Conservation (phyloP, 805 yeast species). For the Kuraishia molischiana region DNA sequence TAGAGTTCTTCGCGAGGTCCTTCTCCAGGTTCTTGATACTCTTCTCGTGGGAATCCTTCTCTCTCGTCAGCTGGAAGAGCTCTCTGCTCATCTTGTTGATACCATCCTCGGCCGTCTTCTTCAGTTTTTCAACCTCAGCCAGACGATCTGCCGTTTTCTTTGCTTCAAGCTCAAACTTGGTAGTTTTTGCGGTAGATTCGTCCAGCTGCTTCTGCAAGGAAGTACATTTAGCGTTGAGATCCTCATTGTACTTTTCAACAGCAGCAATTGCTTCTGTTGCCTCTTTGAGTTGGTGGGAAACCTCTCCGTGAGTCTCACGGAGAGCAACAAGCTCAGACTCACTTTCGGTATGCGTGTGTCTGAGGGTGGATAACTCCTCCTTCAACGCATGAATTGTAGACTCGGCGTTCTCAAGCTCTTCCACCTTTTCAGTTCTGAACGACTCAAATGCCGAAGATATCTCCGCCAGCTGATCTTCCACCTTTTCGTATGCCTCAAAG, state of each 20-base stretch:
- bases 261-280: constrained; percentile 16
- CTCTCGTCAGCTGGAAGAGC: constrained; percentile 52
- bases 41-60: constrained; percentile 41
- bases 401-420: constrained; percentile 9
- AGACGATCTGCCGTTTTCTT: constrained; percentile 21
- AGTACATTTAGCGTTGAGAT: constrained; percentile 24
- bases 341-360: constrained; percentile 17
- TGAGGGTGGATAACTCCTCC: constrained; percentile 23
- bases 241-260: constrained; percentile 10
- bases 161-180: constrained; percentile 10
- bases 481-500: constrained; percentile 44
- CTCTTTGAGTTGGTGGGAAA: constrained; percentile 11
- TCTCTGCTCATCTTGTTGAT: constrained; percentile 88
- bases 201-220: constrained; percentile 9
- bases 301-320: constrained; percentile 5
- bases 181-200: constrained; percentile 11
- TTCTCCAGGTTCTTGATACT: constrained; percentile 31
- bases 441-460: constrained; percentile 9
- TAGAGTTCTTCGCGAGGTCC: constrained; percentile 20
- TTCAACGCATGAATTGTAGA: constrained; percentile 13
- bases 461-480: constrained; percentile 23
- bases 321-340: constrained; percentile 7
- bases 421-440: constrained; percentile 11
- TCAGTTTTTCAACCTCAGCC: constrained; percentile 21
- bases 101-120: constrained; percentile 62